phyloP scores from a whole-genome alignment of 441 rosid genomes.

The Pelargonium myrrhifolium region DNA sequence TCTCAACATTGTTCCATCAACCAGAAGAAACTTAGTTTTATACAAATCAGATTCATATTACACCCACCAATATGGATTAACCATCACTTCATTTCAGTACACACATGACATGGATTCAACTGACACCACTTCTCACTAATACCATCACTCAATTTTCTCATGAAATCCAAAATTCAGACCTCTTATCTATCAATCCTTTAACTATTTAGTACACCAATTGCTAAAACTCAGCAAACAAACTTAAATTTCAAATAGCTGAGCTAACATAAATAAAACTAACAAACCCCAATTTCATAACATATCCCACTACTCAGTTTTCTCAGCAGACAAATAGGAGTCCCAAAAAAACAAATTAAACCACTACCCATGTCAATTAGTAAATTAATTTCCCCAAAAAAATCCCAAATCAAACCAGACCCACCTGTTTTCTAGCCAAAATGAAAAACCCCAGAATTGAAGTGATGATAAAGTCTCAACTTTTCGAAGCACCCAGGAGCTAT shows the following conservation, averaged over 20 bases:
- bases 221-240: too few species aligned
- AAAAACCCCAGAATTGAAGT: constrained; percentile 1
- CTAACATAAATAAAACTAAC: too few species aligned
- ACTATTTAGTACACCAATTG: not conserved
- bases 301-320: not conserved
- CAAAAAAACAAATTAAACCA: not conserved
- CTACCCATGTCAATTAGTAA: not conserved
- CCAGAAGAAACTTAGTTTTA: too few species aligned
- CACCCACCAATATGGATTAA: not conserved
- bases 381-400: not conserved
- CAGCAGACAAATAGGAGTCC: not conserved
- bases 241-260: too few species aligned
- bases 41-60: not conserved
- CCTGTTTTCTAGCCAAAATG: not conserved
- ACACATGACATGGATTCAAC: not conserved
- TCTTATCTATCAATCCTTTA: not conserved
- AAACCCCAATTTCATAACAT: not conserved
- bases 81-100: not conserved
- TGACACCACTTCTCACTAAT: not conserved
- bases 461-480: not conserved
- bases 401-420: not conserved
- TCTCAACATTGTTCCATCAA: too few species aligned
- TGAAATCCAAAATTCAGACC: not conserved
- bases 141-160: not conserved
- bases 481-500: not conserved